These are phyloP conservation scores for Termitomyces sp. DNA, from an alignment of 768 basidiomycete species.

Conservation along the genomic window DNA sequence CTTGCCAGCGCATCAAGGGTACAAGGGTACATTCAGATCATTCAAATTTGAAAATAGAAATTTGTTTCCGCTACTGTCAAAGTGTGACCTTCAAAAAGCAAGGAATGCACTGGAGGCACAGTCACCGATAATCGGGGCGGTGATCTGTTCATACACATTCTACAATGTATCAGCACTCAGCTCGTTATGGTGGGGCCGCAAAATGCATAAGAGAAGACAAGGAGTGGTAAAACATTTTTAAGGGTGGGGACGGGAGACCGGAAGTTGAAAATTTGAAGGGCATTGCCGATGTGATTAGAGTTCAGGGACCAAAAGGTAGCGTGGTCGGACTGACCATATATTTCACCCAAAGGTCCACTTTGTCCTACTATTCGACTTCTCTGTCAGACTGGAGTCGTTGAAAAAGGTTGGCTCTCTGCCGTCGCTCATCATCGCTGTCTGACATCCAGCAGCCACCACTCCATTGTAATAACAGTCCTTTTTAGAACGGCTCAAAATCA, in stretches of 20 bases:
- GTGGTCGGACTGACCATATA: conserved; percentile 40
- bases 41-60: neutral
- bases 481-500: conserved; percentile 71
- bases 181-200: neutral
- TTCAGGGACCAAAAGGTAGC: conserved; percentile 41
- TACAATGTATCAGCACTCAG: neutral
- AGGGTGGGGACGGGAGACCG: conserved; percentile 30
- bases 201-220: neutral
- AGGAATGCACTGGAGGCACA: neutral
- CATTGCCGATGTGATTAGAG: conserved; percentile 39
- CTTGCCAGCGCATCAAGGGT: neutral
- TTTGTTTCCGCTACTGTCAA: neutral
- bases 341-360: conserved; percentile 26
- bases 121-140: neutral
- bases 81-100: neutral
- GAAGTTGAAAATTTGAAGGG: conserved; percentile 46
- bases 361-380: conserved; percentile 27
- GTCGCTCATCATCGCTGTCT: conserved; percentile 14
- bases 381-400: conserved; percentile 28
- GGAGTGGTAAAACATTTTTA: conserved; percentile 23
- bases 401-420: conserved; percentile 40
- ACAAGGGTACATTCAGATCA: neutral
- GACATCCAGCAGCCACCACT: conserved; percentile 34
- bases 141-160: neutral
- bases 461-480: conserved; percentile 79